These are phyloP conservation scores for Eucalyptus victrix DNA, from an alignment of 345 rosid species.

Conservation along the genomic window DNA sequence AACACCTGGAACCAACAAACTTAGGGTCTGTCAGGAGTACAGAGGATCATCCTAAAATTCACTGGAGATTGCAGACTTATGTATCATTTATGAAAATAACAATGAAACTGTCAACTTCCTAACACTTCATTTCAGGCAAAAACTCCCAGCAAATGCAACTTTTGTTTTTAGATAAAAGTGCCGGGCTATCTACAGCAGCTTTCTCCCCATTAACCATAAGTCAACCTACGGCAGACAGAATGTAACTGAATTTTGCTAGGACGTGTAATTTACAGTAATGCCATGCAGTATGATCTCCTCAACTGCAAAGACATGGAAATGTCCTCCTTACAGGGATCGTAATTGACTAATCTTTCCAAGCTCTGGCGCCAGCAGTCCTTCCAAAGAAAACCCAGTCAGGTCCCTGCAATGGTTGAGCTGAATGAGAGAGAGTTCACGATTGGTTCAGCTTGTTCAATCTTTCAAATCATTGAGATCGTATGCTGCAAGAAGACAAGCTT, in stretches of 20 bases:
- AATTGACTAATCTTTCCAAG: slow-evolving; percentile 56
- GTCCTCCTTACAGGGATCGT: slow-evolving; percentile 53
- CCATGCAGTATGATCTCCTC: neutral
- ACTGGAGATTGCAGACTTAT: neutral
- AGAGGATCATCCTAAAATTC: neutral
- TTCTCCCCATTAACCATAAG: neutral
- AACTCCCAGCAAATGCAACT: neutral
- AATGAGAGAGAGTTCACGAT: neutral
- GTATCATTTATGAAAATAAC: neutral
- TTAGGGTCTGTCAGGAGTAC: neutral
- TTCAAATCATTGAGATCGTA: neutral
- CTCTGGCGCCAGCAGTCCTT: slow-evolving; percentile 70
- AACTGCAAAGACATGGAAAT: neutral
- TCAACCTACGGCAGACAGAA: neutral
- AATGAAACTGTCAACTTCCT: neutral
- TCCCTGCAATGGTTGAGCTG: slow-evolving; percentile 28
- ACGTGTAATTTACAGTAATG: neutral
- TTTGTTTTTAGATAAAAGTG: neutral
- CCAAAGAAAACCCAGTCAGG: slow-evolving; percentile 41
- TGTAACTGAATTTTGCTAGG: neutral
- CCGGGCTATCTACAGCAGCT: neutral
- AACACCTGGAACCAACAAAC: neutral
- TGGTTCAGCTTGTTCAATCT: neutral
- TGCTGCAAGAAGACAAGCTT: neutral
- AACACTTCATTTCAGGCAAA: neutral